Conservation (phyloP, 139 green algal species). For the Micractinium conductrix region DNA sequence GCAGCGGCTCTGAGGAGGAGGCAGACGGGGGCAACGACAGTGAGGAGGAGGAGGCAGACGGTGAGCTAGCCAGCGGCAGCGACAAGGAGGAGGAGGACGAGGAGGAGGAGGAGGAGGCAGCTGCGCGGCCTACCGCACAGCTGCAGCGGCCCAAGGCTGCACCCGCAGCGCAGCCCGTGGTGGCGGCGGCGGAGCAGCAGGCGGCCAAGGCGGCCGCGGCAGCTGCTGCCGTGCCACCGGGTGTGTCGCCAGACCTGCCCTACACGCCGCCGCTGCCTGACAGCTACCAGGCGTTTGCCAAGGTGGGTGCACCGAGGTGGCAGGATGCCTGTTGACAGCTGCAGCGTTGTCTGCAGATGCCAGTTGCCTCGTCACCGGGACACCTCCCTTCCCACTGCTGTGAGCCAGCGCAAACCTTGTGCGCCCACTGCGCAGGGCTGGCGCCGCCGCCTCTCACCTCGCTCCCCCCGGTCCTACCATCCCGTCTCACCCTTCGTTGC, state of each 20-base stretch:
- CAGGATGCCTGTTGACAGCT: neutral
- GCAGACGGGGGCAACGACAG: neutral
- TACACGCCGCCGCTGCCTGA: constrained; percentile 83
- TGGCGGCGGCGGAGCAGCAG: constrained; percentile 18
- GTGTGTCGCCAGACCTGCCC: constrained; percentile 67
- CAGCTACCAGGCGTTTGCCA: constrained; percentile 73
- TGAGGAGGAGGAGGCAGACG: neutral
- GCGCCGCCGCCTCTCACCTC: no score
- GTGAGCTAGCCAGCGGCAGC: constrained; percentile 18
- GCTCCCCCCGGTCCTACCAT: neutral
- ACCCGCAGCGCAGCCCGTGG: neutral
- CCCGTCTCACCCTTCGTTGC: neutral
- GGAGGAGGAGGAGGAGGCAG: constrained; percentile 21
- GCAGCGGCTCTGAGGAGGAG: neutral
- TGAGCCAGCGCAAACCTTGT: no score
- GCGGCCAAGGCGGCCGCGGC: neutral
- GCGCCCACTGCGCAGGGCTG: no score
- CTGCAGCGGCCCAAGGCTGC: constrained; percentile 2
- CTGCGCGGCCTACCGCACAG: constrained; percentile 31
- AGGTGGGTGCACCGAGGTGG: constrained; percentile 16
- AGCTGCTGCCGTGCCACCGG: neutral
- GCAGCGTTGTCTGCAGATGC: no score
- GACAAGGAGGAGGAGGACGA: constrained; percentile 32
- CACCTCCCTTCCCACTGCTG: no score
- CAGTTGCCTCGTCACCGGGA: no score